Evolutionary conservation across 1,139 yeast genomes (phyloP).

Genomic region (Yamadazyma kanchanaburiensis): DNA sequence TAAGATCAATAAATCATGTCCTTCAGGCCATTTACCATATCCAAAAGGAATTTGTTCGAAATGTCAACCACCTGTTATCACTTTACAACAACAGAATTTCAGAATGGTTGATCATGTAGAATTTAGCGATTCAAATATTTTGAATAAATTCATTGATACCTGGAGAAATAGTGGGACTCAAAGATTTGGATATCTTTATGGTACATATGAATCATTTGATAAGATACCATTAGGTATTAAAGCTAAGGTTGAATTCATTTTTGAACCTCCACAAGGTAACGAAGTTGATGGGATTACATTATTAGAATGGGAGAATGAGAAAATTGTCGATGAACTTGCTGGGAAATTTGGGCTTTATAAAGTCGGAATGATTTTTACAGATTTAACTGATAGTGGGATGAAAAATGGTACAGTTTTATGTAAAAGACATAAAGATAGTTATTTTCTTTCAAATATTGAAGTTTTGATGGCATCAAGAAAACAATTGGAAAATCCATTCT

Average conservation of each 20-base stretch:
- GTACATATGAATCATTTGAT: slow-evolving; percentile 73
- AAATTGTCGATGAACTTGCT: slow-evolving; percentile 55
- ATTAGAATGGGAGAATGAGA: slow-evolving; percentile 58
- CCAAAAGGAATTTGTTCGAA: slow-evolving; percentile 95
- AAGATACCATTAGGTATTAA: slow-evolving; percentile 89
- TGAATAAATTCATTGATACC: slow-evolving; percentile 79
- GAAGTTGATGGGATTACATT: slow-evolving; percentile 83
- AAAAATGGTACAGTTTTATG: slow-evolving; percentile 88
- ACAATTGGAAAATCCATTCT: slow-evolving; percentile 67
- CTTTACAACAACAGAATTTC: slow-evolving; percentile 83
- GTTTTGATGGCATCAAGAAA: slow-evolving; percentile 79
- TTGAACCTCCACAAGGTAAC: slow-evolving; percentile 88
- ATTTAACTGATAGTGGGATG: slow-evolving; percentile 80
- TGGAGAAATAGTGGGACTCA: slow-evolving; percentile 92
- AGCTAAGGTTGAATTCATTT: slow-evolving; percentile 90
- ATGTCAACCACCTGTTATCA: slow-evolving; percentile 94
- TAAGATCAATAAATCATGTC: slow-evolving; percentile 60
- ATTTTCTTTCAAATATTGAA: slow-evolving; percentile 83
- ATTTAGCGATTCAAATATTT: slow-evolving; percentile 67
- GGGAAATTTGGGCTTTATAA: slow-evolving; percentile 58
- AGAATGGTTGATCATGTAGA: slow-evolving; percentile 98
- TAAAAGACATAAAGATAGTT: slow-evolving; percentile 89
- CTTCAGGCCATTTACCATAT: slow-evolving; percentile 86
- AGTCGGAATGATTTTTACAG: slow-evolving; percentile 87
- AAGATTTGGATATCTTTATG: slow-evolving; percentile 82